Evolutionary conservation across 352 stramenopile species (phyloP), one percentile per base, ranked within the genome.

Genomic region (Globisporangium splendens): DNA sequence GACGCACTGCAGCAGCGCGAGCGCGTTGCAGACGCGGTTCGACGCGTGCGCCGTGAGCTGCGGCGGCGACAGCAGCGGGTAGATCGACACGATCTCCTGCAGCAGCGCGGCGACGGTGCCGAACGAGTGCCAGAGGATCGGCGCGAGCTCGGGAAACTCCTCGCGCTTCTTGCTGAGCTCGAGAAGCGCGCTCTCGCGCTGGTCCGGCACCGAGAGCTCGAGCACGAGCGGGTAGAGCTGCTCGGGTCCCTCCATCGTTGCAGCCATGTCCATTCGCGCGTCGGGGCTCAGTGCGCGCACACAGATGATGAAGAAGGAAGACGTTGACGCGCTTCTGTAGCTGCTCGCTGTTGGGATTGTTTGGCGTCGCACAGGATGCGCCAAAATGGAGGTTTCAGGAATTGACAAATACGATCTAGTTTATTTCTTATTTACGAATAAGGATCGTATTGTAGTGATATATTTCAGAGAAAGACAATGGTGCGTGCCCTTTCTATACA

Each of bases 121-220:
- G 48, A 98, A 97, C 28, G 93, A 98, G 71, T 99, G 95, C 97
- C 97, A 99, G 8, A 99, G 80, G 58, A 99, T 98, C 35, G 96
- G 97, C 48, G 97, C 97, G 38, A 99, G 78, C 70, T 99, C 97
- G 7, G 92, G 79, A 65, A 98, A 99, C 59, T 92, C 87, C 78
- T 99, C 97, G 50, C 97, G 85, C 75, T 99, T 98, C 76, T 99
- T 99, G 69, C 94, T 99, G 10, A 99, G 83, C 85, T 99, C 96
- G 43, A 99, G 70, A 20, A 99, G 69, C n/a, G 97, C 96, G 39
- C 81, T 90, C 74, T 99, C 97, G 47, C 97, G 83, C 79, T 98
- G 88, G 54, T 98, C 93, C 2, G 88, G 88, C 59, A 96, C 89
- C 31, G 90, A 98, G 24, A 98, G 76, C 77, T 98, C 90, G 14